Conservation (phyloP, 106 monocot species). For the Alisma plantagoaquatica region DNA sequence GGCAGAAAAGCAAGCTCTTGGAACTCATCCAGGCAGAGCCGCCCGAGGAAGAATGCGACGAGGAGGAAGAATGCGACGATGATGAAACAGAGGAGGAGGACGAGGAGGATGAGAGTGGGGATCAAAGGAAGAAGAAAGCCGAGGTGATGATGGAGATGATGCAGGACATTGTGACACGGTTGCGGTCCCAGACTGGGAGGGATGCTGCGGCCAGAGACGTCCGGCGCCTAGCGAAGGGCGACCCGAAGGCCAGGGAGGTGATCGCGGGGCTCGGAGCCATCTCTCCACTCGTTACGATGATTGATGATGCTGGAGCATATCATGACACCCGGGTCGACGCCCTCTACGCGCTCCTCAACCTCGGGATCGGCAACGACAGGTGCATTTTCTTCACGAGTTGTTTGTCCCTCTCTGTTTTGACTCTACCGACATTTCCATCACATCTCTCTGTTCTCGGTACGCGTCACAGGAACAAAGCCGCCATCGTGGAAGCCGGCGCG, state of each 20-base stretch:
- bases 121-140: conserved; percentile 21
- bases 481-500: conserved; percentile 58
- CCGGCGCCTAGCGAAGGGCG: conserved; percentile 46
- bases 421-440: no score
- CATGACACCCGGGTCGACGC: no score
- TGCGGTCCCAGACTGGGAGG: conserved; percentile 1
- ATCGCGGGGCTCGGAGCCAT: conserved; percentile 63
- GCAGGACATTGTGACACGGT: conserved; percentile 23
- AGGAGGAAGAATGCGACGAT: no score
- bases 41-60: no score
- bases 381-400: no score
- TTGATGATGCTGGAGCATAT: no score
- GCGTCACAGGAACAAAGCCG: conserved; percentile 85
- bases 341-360: conserved; percentile 79
- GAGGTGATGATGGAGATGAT: conserved; percentile 35
- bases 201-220: conserved; percentile 31
- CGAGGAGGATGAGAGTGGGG: conserved; percentile 9
- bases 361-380: conserved; percentile 63
- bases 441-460: no score
- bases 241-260: conserved; percentile 35
- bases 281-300: no score
- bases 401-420: no score
- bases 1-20: no score
- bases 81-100: conserved; percentile 32
- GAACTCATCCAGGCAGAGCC: conserved; percentile 21